phyloP scores from a whole-genome alignment of 495 filamentous ascomycete genomes.

The Neurospora sp. region DNA sequence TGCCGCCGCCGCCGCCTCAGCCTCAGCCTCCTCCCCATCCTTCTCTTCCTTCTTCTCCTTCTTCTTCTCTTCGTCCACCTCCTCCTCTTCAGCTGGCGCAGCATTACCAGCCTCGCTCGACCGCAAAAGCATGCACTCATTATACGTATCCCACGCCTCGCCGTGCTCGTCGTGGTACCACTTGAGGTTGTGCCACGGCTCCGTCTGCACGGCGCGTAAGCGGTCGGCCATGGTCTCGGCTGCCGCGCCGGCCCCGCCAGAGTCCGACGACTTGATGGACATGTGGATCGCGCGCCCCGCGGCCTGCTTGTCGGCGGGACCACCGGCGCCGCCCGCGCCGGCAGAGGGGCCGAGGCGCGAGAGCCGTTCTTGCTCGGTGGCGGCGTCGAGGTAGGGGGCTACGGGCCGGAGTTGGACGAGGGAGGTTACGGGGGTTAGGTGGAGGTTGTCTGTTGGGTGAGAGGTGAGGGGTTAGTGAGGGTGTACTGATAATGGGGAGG shows the following conservation, averaged over 20 bases:
- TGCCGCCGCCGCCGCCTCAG: conserved; percentile 11
- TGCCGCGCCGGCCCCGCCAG: no score
- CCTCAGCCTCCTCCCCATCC: conserved; percentile 24
- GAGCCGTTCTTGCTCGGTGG: conserved; percentile 32
- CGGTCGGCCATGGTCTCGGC: no score
- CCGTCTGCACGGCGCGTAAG: no score
- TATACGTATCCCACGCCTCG: conserved; percentile 34
- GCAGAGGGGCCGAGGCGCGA: conserved; percentile 15
- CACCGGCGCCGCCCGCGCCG: background rate
- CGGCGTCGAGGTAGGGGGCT: conserved; percentile 38
- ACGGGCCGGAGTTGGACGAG: conserved; percentile 37
- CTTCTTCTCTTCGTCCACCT: background rate
- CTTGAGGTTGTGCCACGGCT: conserved; percentile 28
- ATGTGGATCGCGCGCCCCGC: no score
- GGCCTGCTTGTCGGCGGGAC: no score
- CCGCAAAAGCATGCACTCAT: conserved; percentile 27
- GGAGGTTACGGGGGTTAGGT: conserved; percentile 36
- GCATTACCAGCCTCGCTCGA: background rate
- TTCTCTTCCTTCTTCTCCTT: conserved; percentile 16
- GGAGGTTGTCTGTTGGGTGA: conserved; percentile 29
- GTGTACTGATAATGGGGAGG: background rate
- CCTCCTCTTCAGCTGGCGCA: background rate
- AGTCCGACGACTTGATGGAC: no score
- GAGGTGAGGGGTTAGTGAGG: background rate
- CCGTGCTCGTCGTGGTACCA: conserved; percentile 36